Conservation (phyloP, 2,329 filamentous ascomycete genomes). For the Paecilomyces fulvus region DNA sequence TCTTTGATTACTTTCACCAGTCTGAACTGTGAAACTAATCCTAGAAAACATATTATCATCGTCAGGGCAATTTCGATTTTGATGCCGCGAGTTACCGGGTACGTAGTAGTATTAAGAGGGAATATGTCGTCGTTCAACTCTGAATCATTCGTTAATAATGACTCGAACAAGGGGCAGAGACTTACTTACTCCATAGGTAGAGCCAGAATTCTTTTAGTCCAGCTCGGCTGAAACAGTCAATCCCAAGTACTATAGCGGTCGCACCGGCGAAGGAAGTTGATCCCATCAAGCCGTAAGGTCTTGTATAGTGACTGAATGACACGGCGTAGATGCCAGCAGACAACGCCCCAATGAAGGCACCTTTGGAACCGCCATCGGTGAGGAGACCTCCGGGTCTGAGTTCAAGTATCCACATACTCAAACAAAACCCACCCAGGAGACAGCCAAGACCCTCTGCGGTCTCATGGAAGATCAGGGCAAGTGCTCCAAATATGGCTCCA, state of each 20-base stretch:
- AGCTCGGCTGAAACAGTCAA: conserved; percentile 85
- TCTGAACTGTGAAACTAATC: conserved; percentile 75
- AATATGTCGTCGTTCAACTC: conserved; percentile 71
- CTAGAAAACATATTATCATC: conserved; percentile 64
- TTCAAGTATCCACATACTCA: conserved; percentile 85
- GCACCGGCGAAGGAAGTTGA: conserved; percentile 74
- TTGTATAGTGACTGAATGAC: conserved; percentile 70
- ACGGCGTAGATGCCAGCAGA: conserved; percentile 60
- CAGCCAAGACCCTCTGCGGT: conserved; percentile 79
- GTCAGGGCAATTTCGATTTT: conserved; percentile 74
- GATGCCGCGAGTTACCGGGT: conserved; percentile 79
- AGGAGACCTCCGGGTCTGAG: conserved; percentile 70
- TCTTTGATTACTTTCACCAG: conserved; percentile 71
- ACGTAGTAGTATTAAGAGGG: conserved; percentile 65
- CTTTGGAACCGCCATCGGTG: conserved; percentile 51
- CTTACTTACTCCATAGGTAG: conserved; percentile 66
- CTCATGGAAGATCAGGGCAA: conserved; percentile 72
- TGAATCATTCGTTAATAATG: conserved; percentile 17
- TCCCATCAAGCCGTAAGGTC: conserved; percentile 67
- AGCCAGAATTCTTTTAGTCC: conserved; percentile 95
- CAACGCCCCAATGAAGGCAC: conserved; percentile 68
- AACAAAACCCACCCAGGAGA: conserved; percentile 73
- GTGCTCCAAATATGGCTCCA: conserved; percentile 63
- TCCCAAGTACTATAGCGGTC: conserved; percentile 69
- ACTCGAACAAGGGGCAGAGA: conserved; percentile 9